Evolutionary conservation across 2,329 filamentous ascomycete genomes (phyloP).

Genomic region (Cordyceps militaris): DNA sequence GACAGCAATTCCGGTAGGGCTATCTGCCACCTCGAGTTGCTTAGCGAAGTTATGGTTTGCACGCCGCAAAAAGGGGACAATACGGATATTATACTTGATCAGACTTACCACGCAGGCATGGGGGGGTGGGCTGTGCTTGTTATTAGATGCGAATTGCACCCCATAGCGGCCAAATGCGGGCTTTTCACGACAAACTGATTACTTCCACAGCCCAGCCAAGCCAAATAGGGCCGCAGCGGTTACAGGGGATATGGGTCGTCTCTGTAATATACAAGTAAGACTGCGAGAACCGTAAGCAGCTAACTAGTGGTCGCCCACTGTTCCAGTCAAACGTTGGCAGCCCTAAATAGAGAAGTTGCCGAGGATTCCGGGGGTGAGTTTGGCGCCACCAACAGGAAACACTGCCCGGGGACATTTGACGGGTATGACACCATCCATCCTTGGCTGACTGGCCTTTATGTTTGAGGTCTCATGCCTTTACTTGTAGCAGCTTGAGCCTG

Average conservation of each 20-base stretch:
- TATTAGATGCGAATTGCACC: neutral
- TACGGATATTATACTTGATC: conserved; percentile 4
- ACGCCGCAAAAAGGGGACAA: neutral
- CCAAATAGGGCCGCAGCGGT: neutral
- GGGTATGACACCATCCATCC: neutral
- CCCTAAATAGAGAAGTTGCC: neutral
- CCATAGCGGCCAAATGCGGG: neutral
- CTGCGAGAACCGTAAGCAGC: conserved; percentile 4
- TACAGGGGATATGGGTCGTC: neutral
- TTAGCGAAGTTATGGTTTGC: neutral
- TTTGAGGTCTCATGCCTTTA: neutral
- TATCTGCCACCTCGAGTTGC: neutral
- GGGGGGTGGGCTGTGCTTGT: conserved; percentile 8
- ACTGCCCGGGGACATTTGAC: neutral
- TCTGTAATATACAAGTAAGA: neutral
- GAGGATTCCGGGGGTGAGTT: neutral
- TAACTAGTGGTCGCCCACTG: neutral
- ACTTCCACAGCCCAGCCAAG: conserved; percentile 7
- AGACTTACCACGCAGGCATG: neutral
- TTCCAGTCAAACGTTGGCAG: neutral
- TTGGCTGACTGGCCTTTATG: neutral
- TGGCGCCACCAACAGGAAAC: neutral
- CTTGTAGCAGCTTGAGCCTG: neutral
- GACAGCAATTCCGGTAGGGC: neutral
- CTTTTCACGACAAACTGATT: conserved; percentile 1